Evolutionary conservation across 805 yeast species (phyloP), one percentile per base, ranked within the genome.

Genomic region (Yarrowia yakushimensis): DNA sequence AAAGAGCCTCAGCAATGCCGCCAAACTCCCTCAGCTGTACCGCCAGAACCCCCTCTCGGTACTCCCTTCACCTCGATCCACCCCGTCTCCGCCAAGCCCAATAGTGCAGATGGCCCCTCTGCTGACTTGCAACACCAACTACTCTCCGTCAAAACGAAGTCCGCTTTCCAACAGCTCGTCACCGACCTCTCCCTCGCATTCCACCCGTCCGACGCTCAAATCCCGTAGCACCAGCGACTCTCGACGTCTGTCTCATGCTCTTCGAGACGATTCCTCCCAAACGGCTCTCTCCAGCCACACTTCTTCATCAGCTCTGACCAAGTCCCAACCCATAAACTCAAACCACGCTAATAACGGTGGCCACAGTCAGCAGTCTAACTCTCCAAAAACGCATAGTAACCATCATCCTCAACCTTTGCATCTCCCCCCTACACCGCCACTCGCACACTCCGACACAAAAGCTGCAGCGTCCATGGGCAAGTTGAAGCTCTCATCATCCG

Each of bases 281-380:
- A 31, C 55, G 55, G 55, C 55, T 15, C 55, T 48, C 22, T 48
- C 39, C 55, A 48, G 55, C 55, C 55, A 48, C 55, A 48, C 55
- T 15, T 39, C 36, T 5, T 46, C 54, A 8, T 48, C 55, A n/a
- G n/a, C 55, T 23, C 17, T 48, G 18, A 20, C 55, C 5, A 48
- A n/a, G 55, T 48, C 55, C 55, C 55, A 48, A 48, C 39, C 55
- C 55, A 48, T 48, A 48, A 48, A 48, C 55, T 22, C 39, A 48
- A 48, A 48, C 55, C 18, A 45, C 50, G 23, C 50, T 45, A 30
- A 20, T 13, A 43, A 25, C 34, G 34, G 34, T 4, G 50, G 34
- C 50, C 50, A 43, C 23, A 36, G 4, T 10, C 22, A 17, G 15
- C 22, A 33, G 37, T 33, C 37, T 2, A n/a, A 4, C 22, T 43